Percentiles rank a stretch among this genome's conserved stretches.
Conservation (phyloP, 768 basidiomycete species). For the Lactarius deliciosus region DNA sequence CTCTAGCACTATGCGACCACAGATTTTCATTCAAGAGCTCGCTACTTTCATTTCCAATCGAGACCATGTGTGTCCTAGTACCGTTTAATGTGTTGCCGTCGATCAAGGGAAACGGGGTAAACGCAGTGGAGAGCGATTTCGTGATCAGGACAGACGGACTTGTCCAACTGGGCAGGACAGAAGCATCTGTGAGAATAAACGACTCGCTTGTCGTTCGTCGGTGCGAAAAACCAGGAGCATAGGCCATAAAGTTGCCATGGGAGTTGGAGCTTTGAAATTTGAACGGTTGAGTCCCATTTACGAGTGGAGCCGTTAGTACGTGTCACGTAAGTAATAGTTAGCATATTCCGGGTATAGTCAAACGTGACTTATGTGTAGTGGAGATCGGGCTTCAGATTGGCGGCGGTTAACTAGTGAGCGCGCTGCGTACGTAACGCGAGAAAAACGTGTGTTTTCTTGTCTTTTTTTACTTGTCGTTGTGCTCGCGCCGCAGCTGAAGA, state of each 20-base stretch:
- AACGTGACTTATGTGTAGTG: too few relatives aligned
- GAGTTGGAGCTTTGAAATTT: not conserved
- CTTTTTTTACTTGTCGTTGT: too few relatives aligned
- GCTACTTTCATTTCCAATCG: not conserved
- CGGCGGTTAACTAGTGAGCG: too few relatives aligned
- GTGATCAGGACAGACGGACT: not conserved
- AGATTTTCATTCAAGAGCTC: not conserved
- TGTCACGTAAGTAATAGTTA: not conserved
- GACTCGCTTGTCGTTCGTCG: not conserved
- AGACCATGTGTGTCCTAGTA: not conserved
- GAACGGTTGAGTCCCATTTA: not conserved
- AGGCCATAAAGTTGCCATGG: too few relatives aligned
- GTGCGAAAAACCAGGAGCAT: not conserved
- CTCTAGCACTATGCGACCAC: not conserved
- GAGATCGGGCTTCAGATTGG: too few relatives aligned
- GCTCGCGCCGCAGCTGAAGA: too few relatives aligned
- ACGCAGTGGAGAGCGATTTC: not conserved
- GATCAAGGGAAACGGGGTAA: not conserved
- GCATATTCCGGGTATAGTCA: too few relatives aligned
- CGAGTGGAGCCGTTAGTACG: not conserved
- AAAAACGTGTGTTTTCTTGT: too few relatives aligned
- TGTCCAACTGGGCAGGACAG: not conserved
- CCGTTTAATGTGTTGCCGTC: not conserved
- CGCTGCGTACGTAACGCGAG: too few relatives aligned
- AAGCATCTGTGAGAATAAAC: not conserved